Evolutionary conservation across 2,329 filamentous ascomycete species (phyloP), one percentile per base, ranked within the genome.

Genomic region (Neofusicoccum sp.): DNA sequence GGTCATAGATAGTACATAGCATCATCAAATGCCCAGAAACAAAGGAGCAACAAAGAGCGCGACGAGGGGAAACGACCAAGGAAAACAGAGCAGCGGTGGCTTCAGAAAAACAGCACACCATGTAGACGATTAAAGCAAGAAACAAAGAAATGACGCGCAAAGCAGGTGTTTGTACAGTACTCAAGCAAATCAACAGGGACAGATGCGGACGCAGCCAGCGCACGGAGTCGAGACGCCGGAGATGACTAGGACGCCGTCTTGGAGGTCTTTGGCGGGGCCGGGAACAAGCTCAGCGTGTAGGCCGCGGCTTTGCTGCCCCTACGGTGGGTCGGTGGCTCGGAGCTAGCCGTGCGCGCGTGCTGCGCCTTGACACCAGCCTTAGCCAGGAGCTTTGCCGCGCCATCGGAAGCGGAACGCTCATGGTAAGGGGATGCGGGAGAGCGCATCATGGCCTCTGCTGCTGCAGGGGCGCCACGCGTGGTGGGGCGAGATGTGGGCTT

Each of bases 321-420:
- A 37, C 61, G 52, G 31, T 47, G 48, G 6, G 33, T 16, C n/a
- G 14, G 12, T n/a, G 29, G 43, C 28, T 44, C 61, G 12, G 29
- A 14, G 52, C 54, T 63, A 28, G 61, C 31, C 44, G 54, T 49
- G 36, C 61, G 61, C 22, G 28, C 6, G 34, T 62, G 61, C 34
- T 62, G 61, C 22, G 61, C 49, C 39, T 56, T 54, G 14, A 45
- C 54, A 12, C 47, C 45, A 12, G 61, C 44, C 54, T 58, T 56
- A 8, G 61, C 45, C 44, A 74, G 69, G 6, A 75, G 58, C 52
- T 75, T 74, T 14, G 71, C 70, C 5, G 71, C 71, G 33, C 73
- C 67, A 22, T 76, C 74, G 31, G 74, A 77, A 29, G 71, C 66
- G 9, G 73, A 66, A 28, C 71, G 71, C 43, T 75, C 76, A 61